Conservation (phyloP, 2,329 filamentous ascomycete genomes). For the Colletotrichum zoysiae region DNA sequence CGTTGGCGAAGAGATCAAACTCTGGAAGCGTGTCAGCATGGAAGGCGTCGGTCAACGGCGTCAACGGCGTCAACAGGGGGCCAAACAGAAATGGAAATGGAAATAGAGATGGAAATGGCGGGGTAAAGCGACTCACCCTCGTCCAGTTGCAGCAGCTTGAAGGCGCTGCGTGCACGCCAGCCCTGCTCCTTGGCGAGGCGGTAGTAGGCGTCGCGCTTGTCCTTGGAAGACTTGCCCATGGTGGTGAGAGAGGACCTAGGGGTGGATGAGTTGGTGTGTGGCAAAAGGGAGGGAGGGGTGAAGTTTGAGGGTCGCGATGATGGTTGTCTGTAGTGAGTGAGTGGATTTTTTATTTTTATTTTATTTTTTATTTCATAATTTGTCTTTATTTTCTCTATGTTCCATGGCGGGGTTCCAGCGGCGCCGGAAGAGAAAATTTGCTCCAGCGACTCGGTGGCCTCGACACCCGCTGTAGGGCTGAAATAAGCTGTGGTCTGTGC, state of each 20-base stretch:
- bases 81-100: not conserved
- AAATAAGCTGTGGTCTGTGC: slow-evolving; percentile 50
- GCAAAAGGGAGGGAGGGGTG: not conserved
- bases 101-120: not conserved
- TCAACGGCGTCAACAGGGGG: not conserved
- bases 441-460: slow-evolving; percentile 22
- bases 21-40: slow-evolving; percentile 62
- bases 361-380: slow-evolving; percentile 12
- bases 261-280: not conserved
- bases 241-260: slow-evolving; percentile 41
- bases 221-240: slow-evolving; percentile 98
- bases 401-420: slow-evolving; percentile 29
- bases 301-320: slow-evolving; percentile 5
- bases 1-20: slow-evolving; percentile 92
- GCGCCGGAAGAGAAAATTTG: slow-evolving; percentile 41
- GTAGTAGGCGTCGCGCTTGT: slow-evolving; percentile 98
- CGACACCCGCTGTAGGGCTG: slow-evolving; percentile 43
- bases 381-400: slow-evolving; percentile 1
- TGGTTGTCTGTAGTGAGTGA: not conserved
- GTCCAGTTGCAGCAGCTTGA: slow-evolving; percentile 96
- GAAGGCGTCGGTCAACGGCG: not conserved
- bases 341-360: slow-evolving; percentile 19
- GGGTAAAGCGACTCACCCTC: slow-evolving; percentile 64
- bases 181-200: slow-evolving; percentile 98
- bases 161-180: slow-evolving; percentile 95